Base-by-base conservation (phyloP, 2,329 filamentous ascomycete genomes). In the Beauveria caledonica region DNA sequence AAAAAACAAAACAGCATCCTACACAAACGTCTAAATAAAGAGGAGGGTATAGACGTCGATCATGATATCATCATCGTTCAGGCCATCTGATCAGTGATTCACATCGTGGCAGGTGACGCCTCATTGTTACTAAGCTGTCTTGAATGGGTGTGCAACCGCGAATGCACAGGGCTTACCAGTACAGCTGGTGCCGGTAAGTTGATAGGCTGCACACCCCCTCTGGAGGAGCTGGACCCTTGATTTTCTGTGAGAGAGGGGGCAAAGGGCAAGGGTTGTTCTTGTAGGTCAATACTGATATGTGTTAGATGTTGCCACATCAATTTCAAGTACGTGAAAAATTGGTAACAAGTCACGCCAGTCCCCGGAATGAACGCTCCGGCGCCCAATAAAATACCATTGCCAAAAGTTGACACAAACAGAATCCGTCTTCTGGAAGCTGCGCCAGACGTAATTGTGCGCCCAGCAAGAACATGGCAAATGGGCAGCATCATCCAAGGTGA, bases 1-100 rank as follows among this genome's bases (percentile, higher is more conserved):
- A 46, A 25, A 6, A n/a, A n/a, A n/a, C 13, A 57, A 57, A 57
- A n/a, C 13, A 7, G 44, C 42, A 57, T 57, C 8, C 27, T 25
- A 8, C 44, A 29, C 42, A 48, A 6, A 15, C 3, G 5, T 15
- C 11, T 21, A 17, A 36, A 29, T 27, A n/a, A n/a, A 40, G 4
- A 21, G 15, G 29, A 40, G 11, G 33, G 15, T 23, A 29, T 21
- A 9, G 8, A 5, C 17, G 55, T 10, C 21, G 33, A 58, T 58
- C 45, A 58, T 58, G 55, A 58, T 58, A 50, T 42, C 36, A 58
- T 50, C 45, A 42, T 50, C 10, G 21, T 29, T 29, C 15, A 49
- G 44, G 33, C 21, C 55, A 57, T 57, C 42, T 48, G 54, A 57
- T 39, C 23, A 45, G 2, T 42, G 44, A 42, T 27, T 29, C 46